These are phyloP conservation scores for Eruca vesicaria DNA, from an alignment of 441 rosid genomes.

Conservation along the genomic window DNA sequence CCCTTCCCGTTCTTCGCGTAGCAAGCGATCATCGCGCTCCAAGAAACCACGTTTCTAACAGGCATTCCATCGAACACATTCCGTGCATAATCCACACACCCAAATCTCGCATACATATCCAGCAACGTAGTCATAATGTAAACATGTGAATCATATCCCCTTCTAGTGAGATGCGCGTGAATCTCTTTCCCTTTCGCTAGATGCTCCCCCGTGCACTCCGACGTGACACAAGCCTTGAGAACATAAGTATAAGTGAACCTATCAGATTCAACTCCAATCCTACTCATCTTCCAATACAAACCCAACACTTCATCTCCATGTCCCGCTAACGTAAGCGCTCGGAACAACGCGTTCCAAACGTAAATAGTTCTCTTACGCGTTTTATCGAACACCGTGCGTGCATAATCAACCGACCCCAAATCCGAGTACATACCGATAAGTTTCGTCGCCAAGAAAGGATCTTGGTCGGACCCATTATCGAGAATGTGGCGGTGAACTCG, in stretches of 20 bases:
- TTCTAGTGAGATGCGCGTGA: slow-evolving; percentile 68
- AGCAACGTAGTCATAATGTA: slow-evolving; percentile 87
- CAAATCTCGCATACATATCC: slow-evolving; percentile 81
- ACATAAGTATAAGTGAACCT: slow-evolving; percentile 80
- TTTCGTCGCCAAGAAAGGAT: slow-evolving; percentile 89
- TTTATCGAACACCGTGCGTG: slow-evolving; percentile 83
- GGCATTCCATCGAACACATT: slow-evolving; percentile 49
- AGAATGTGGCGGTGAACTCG: slow-evolving; percentile 62
- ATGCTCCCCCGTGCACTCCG: slow-evolving; percentile 42
- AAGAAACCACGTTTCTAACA: slow-evolving; percentile 59
- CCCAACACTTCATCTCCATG: slow-evolving; percentile 75
- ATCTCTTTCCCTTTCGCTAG: slow-evolving; percentile 72
- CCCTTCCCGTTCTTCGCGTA: slow-evolving; percentile 59
- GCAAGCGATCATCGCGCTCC: slow-evolving; percentile 80
- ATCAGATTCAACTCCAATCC: slow-evolving; percentile 54
- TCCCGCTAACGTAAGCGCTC: slow-evolving; percentile 75
- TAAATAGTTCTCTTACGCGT: slow-evolving; percentile 66
- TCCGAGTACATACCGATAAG: slow-evolving; percentile 65
- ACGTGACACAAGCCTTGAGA: slow-evolving; percentile 79
- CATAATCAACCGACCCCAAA: slow-evolving; percentile 55
- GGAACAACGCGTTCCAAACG: slow-evolving; percentile 81
- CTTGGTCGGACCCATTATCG: slow-evolving; percentile 78
- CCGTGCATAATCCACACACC: slow-evolving; percentile 59
- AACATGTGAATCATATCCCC: slow-evolving; percentile 56
- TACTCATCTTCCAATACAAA: slow-evolving; percentile 67